Evolutionary conservation across 345 rosid species (phyloP), one percentile per base, ranked within the genome.

Genomic region (Syzygium aromaticum): DNA sequence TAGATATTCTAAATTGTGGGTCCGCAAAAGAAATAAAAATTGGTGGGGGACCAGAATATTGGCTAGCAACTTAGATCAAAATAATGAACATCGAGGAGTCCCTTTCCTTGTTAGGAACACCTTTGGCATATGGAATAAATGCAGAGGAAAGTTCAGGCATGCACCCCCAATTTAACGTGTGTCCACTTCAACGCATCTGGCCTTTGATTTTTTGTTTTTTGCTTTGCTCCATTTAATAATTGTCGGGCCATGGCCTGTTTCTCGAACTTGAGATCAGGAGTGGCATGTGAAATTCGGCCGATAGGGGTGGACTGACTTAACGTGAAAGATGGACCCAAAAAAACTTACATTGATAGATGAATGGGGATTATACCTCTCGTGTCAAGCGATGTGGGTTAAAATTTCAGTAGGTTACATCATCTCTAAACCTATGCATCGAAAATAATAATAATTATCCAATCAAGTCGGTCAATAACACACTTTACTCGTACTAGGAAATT

Each of bases 381-480:
- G 3, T 12, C 0, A 1, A 27, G 33, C 2, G 17, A 15, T 4
- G 78, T 0, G 7, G 0, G 6, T 1, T 15, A 8, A 67, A 17
- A 67, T 67, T 33, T 30, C 1, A 30, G 33, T 2, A 8, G 43
- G 8, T 61, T 13, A 61, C 2, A 0, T 61, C 6, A n/a, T 17
- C 0, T 61, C 23, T 2, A 17, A 30, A 2, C 5, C 23, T 67
- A 67, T 64, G 11, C 43, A 67, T 67, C 4, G 22, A 12, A 13
- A 59, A 59, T 2, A 11, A 54, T 7, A 57, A 25, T 57, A 23
- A 22, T 56, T 64, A 67, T 17, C 0, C 12, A 67, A 30, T 30
- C 46, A 16, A 30, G 43, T 38, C 78, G 2, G 17, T 67, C 78
- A 2, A 8, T 33, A 4, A 33, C 25, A 8, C 25, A 28, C 21